Percentiles rank a stretch among this genome's conserved stretches.
These are phyloP conservation scores for Magnusiomyces fungicola DNA, from an alignment of 1,139 yeast species.

Conservation along the genomic window DNA sequence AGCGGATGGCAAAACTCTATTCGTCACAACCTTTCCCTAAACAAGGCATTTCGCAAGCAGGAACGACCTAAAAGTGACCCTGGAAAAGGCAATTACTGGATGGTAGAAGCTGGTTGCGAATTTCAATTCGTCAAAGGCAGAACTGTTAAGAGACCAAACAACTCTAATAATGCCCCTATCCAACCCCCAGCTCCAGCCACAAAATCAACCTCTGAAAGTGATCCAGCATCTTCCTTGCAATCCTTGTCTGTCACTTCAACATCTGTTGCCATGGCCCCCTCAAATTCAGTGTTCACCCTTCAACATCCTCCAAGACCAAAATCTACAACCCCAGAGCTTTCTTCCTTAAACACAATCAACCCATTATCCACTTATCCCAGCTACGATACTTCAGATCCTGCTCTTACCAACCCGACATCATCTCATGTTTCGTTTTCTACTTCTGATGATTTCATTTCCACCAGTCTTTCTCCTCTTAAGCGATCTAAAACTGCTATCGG, in stretches of 20 bases:
- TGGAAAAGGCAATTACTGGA: constrained; percentile 97
- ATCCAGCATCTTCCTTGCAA: neutral
- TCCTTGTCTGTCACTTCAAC: neutral
- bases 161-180: no score
- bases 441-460: neutral
- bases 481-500: constrained; percentile 9
- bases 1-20: constrained; percentile 84
- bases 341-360: no score
- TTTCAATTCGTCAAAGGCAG: constrained; percentile 61
- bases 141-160: constrained; percentile 10
- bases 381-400: no score
- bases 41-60: constrained; percentile 83
- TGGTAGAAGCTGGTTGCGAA: constrained; percentile 76
- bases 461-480: constrained; percentile 3
- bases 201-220: neutral
- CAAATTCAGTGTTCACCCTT: no score
- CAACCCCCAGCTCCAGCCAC: neutral
- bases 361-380: neutral
- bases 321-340: no score
- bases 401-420: neutral
- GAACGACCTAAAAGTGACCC: constrained; percentile 77
- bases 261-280: constrained; percentile 1
- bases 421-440: neutral
- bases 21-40: constrained; percentile 75
- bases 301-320: no score